These are phyloP conservation scores for Breynia disticha DNA, from an alignment of 441 rosid species.

Conservation along the genomic window DNA sequence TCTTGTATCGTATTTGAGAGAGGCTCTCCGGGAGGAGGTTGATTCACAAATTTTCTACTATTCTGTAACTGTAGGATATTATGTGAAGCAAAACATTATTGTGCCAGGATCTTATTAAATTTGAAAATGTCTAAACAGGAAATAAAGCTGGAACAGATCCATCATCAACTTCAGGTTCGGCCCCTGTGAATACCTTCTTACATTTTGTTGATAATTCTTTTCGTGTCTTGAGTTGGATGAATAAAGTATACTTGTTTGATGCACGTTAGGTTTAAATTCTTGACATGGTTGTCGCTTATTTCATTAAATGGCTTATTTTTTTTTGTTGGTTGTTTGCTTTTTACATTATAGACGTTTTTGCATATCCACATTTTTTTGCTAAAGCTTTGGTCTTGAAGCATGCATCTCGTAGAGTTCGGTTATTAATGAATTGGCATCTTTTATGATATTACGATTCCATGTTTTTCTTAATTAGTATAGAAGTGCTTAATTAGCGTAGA, in stretches of 20 bases:
- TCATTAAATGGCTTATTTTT: no score
- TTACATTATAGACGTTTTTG: no score
- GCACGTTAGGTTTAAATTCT: no score
- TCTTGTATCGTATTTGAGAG: slow-evolving; percentile 64
- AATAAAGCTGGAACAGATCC: slow-evolving; percentile 62
- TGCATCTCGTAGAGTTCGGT: no score
- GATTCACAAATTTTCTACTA: neutral
- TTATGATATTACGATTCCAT: no score
- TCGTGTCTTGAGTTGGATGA: neutral
- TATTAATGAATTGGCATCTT: no score
- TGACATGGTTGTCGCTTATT: no score
- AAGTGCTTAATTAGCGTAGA: no score
- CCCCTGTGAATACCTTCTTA: neutral
- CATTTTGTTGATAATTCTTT: neutral
- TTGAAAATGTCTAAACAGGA: slow-evolving; percentile 40
- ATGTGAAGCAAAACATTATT: slow-evolving; percentile 14
- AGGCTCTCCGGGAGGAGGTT: slow-evolving; percentile 92
- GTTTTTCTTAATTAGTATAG: no score
- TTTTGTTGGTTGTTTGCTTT: no score
- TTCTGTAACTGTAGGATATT: neutral
- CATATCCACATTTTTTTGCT: no score
- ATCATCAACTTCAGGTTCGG: slow-evolving; percentile 72
- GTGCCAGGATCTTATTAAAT: neutral
- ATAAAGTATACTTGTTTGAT: neutral
- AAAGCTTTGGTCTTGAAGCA: no score